These are phyloP conservation scores for Penicillium concentricum DNA, from an alignment of 2,329 filamentous ascomycete species.

Conservation along the genomic window DNA sequence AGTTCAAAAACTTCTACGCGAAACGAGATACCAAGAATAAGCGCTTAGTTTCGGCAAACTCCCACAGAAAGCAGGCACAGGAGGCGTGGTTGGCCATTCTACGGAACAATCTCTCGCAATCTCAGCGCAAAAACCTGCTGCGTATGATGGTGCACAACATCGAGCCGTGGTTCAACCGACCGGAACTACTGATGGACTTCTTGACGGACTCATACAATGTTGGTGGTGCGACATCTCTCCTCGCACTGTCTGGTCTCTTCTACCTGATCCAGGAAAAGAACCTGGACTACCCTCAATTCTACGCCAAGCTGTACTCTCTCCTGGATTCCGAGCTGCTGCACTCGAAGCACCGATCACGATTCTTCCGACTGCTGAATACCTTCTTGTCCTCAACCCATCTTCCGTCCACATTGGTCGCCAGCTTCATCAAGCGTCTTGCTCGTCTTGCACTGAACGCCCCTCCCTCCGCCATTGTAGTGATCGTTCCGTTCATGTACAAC, in stretches of 20 bases:
- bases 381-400: conserved; percentile 91
- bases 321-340: conserved; percentile 83
- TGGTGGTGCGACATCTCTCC: conserved; percentile 80
- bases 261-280: conserved; percentile 92
- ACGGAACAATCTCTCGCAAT: conserved; percentile 60
- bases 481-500: conserved; percentile 95
- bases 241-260: conserved; percentile 90
- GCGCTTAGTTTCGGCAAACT: conserved; percentile 64
- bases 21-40: conserved; percentile 64
- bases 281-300: conserved; percentile 93
- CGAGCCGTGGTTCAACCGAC: conserved; percentile 83
- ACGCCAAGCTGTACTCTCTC: conserved; percentile 87
- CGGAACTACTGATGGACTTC: conserved; percentile 92
- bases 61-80: conserved; percentile 78
- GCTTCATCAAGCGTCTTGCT: conserved; percentile 92
- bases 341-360: conserved; percentile 88
- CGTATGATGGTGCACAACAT: conserved; percentile 73
- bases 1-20: conserved; percentile 39
- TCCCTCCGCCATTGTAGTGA: conserved; percentile 81
- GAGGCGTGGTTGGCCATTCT: conserved; percentile 83
- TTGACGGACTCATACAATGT: conserved; percentile 89
- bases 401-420: conserved; percentile 84
- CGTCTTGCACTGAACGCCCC: conserved; percentile 83
- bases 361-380: conserved; percentile 87
- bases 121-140: conserved; percentile 77